These are phyloP conservation scores for Solanum hybrid DNA, from an alignment of 305 asterid species.

Conservation along the genomic window DNA sequence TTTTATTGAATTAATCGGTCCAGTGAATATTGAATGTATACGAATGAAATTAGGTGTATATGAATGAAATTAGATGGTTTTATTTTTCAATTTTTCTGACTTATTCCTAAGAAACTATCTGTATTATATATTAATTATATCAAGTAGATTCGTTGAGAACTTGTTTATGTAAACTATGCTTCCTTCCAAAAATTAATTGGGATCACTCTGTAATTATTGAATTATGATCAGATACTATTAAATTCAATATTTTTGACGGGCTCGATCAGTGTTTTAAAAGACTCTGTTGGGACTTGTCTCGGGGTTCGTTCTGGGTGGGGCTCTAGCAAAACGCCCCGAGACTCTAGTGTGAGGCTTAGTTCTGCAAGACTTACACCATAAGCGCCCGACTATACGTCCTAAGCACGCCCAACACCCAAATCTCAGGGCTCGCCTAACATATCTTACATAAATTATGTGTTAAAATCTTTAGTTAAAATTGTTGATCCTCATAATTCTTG, in stretches of 20 bases:
- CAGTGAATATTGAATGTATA: not conserved
- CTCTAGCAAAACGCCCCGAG: not conserved
- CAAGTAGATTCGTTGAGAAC: too few relatives aligned
- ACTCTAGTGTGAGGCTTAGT: not conserved
- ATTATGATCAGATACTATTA: not conserved
- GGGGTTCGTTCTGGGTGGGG: fast-evolving
- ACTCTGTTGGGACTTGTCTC: not conserved
- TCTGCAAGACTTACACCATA: too few relatives aligned
- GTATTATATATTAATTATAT: too few relatives aligned
- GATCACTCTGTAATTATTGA: not conserved
- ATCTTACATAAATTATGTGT: too few relatives aligned
- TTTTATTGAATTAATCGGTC: not conserved
- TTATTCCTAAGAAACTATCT: not conserved
- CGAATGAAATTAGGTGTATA: not conserved
- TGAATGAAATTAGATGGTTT: not conserved
- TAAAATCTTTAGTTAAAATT: too few relatives aligned
- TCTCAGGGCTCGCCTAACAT: not conserved
- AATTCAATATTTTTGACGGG: not conserved
- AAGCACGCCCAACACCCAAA: not conserved
- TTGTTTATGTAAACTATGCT: not conserved
- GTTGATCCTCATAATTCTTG: too few relatives aligned
- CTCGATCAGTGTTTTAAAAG: not conserved
- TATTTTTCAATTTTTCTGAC: not conserved
- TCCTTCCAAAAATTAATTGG: not conserved
- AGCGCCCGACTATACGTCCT: not conserved